These are phyloP conservation scores for Coniochaeta sp. DNA, from an alignment of 2,329 filamentous ascomycete species.

Conservation along the genomic window DNA sequence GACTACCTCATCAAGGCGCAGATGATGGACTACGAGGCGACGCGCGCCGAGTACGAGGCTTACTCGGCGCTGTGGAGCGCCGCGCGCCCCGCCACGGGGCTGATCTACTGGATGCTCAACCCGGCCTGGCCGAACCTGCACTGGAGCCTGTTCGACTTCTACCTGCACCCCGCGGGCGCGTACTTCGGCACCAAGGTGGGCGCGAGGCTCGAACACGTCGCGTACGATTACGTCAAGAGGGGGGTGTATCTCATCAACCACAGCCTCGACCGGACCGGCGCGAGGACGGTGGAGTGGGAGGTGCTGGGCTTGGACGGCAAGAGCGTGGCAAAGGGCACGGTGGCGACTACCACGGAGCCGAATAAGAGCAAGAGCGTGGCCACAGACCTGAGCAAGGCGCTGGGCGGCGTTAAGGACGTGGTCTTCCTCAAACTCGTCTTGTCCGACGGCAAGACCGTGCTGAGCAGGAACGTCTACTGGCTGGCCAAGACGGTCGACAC, in stretches of 20 bases:
- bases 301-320: conserved; percentile 41
- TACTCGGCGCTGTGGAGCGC: conserved; percentile 44
- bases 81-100: conserved; percentile 46
- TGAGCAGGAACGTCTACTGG: conserved; percentile 58
- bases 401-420: conserved; percentile 29
- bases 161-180: conserved; percentile 48
- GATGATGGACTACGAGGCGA: conserved; percentile 59
- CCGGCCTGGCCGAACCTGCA: conserved; percentile 58
- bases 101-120: conserved; percentile 64
- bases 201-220: conserved; percentile 42
- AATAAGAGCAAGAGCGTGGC: conserved; percentile 32
- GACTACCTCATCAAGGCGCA: conserved; percentile 56
- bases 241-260: conserved; percentile 49
- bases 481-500: conserved; percentile 36
- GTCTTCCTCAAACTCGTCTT: conserved; percentile 45
- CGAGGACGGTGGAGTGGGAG: conserved; percentile 38
- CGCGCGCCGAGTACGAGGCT: conserved; percentile 50
- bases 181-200: conserved; percentile 54
- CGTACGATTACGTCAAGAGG: conserved; percentile 43
- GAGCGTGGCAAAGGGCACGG: conserved; percentile 23
- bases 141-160: conserved; percentile 60
- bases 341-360: conserved; percentile 29
- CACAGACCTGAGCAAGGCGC: conserved; percentile 17
- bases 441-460: conserved; percentile 19
- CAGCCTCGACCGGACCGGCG: conserved; percentile 28